Base-by-base conservation (phyloP, 2,329 filamentous ascomycete species). In the Ilyonectria mors-panacis region DNA sequence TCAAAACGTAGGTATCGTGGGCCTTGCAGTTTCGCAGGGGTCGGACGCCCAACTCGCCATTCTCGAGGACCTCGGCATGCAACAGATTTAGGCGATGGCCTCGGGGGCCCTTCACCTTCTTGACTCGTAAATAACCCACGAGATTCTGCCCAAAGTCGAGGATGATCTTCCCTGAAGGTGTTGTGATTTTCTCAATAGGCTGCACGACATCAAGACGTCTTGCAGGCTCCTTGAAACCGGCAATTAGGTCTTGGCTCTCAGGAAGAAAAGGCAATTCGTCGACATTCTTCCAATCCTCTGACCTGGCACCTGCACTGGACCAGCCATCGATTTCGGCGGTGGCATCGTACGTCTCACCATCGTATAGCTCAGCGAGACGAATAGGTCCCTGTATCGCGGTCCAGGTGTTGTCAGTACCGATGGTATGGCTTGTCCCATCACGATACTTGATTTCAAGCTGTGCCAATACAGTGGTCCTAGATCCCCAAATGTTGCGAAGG, bases 71-170 rank as follows among this genome's bases (percentile, higher is more conserved):
- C 73, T 90, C 88, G 1, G 87, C 84, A 71, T 90, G 87, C 0
- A 75, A 76, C 15, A 90, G 77, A 4, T 78, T 81, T 21, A 89
- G 81, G 9, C 76, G 80, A 3, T 81, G 78, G 1, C 82, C 83
- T 3, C 74, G 72, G 0, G 79, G 76, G 0, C 80, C 83, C 44
- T 70, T 70, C 2, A 84, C 73, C 0, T 76, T 73, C 1, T 70
- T 79, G 12, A 89, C 67, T 2, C 78, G 76, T 1, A 88, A 62
- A 69, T 81, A 81, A 1, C 88, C 88, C 1, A 89, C 87, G 0
- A 89, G 77, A 69, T 90, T 89, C 71, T 90, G 87, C 2, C 87
- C 87, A 73, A 89, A 89, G 68, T 90, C 87, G 6, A 89, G 65
- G 1, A 89, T 77, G 0, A 78, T 83, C 70, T 86, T 86, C 5